Evolutionary conservation across 306 rosid species (phyloP).

Genomic region (Styphnolobium japonicum): DNA sequence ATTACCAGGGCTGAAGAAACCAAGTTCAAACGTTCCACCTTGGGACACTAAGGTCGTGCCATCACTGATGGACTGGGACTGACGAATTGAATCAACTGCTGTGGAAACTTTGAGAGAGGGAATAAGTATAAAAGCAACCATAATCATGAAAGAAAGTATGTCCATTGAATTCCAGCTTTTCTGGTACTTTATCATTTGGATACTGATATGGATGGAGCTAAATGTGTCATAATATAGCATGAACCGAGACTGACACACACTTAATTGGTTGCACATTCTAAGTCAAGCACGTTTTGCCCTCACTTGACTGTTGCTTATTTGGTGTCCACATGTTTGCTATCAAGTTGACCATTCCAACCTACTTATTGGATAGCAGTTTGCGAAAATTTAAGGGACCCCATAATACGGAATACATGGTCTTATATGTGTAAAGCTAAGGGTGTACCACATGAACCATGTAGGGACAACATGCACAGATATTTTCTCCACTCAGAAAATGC

Average conservation of each 20-base stretch:
- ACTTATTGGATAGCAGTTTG: too few relatives aligned
- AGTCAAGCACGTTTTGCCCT: neutral
- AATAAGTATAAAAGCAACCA: neutral
- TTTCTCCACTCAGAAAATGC: too few relatives aligned
- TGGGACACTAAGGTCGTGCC: constrained; percentile 28
- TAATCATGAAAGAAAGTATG: neutral
- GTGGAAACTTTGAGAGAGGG: neutral
- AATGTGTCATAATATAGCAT: neutral
- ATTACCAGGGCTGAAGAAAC: constrained; percentile 45
- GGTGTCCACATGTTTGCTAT: too few relatives aligned
- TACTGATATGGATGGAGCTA: neutral
- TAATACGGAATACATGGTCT: too few relatives aligned
- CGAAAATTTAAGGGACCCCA: too few relatives aligned
- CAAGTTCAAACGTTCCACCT: constrained; percentile 39
- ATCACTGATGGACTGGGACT: constrained; percentile 14
- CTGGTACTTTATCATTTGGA: neutral
- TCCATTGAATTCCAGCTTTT: constrained; percentile 2
- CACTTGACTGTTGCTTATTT: too few relatives aligned
- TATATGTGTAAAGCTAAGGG: too few relatives aligned
- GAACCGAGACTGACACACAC: neutral
- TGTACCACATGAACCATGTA: too few relatives aligned
- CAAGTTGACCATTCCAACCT: too few relatives aligned
- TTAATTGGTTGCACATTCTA: too few relatives aligned
- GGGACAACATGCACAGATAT: too few relatives aligned
- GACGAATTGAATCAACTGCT: constrained; percentile 18